Base-by-base conservation (phyloP, 169 alveolate species). In the Cryptosporidium tyzzeri region DNA sequence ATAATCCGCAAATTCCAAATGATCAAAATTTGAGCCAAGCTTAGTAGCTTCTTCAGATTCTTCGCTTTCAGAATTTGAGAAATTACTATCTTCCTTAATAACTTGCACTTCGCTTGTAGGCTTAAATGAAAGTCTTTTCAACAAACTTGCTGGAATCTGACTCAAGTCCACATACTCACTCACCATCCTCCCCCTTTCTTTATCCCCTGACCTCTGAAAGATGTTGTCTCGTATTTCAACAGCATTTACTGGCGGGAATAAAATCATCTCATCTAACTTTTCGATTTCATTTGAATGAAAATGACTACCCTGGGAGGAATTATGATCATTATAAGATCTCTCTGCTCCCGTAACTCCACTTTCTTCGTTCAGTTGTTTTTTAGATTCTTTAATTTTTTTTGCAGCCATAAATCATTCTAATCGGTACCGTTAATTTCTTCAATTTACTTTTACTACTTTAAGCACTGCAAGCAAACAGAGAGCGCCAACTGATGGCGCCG, bases 71-170 rank as follows among this genome's bases (percentile, higher is more conserved):
- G 73, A 53, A 21, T 74, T 71, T 31, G 69, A 53, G 33, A 18
- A 35, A 14, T 41, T 12, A 26, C 16, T 53, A 53, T 31, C 48
- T 41, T 41, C 53, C 50, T 23, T 59, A 33, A 3, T 23, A 6
- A 74, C 86, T 58, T 58, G 62, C 5, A 74, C 44, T 0, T 74
- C 58, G 7, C 8, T 26, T 10, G 86, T 53, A 21, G 62, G 53
- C 55, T 26, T 74, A 33, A 33, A 37, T 7, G 71, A 31, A 8
- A 74, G 33, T 7, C n/a, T 33, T 37, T 35, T 58, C 41, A 74
- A 0, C 44, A 53, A 37, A n/a, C 33, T 21, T 31, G 44, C 68
- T 21, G 86, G 70, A 58, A 74, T 74, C 37, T 18, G 39, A 31
- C 41, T 55, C 31, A 74, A 41, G 26, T 74, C 73, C 3, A 74